A percentile compares a stretch with the other conserved stretches of the same genome.
Conservation (phyloP, 108 stramenopile genomes). For the Nannochloropsis granulata region DNA sequence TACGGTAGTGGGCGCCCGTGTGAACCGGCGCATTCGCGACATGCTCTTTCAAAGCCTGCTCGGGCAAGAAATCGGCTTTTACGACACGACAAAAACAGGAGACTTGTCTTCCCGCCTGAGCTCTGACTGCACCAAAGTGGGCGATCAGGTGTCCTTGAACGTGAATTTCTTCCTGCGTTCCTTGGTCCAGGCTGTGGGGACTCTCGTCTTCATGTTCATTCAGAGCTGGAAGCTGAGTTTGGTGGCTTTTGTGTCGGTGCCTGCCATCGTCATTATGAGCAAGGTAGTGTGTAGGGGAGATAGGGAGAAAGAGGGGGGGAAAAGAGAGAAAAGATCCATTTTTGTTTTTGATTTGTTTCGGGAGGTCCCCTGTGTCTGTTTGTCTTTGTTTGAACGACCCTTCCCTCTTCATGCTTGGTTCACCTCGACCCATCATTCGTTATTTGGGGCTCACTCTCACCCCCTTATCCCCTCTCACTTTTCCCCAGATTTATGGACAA, state of each 20-base stretch:
- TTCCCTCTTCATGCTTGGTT: background rate
- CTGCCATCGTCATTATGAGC: constrained; percentile 50
- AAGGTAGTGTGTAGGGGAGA: constrained; percentile 20
- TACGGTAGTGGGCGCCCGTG: constrained; percentile 50
- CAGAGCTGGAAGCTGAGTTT: constrained; percentile 54
- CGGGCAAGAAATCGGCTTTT: constrained; percentile 44
- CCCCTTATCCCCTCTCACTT: background rate
- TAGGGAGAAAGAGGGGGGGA: background rate
- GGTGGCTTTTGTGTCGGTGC: constrained; percentile 61
- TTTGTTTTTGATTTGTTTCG: background rate
- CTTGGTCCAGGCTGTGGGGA: constrained; percentile 46
- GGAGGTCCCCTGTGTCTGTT: background rate
- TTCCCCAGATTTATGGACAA: constrained; percentile 38
- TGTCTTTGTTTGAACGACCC: background rate
- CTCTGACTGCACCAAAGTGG: constrained; percentile 49
- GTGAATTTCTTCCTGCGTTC: constrained; percentile 57
- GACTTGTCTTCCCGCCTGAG: constrained; percentile 18
- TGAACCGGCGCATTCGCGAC: constrained; percentile 49
- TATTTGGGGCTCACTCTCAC: background rate
- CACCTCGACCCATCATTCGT: background rate
- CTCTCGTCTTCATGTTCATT: constrained; percentile 60
- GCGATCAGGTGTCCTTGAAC: constrained; percentile 64
- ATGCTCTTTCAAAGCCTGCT: constrained; percentile 53
- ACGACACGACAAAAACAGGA: constrained; percentile 41
- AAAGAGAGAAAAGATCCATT: too few relatives aligned